phyloP scores from a whole-genome alignment of 1,284 basidiomycete genomes.

The Golubevia sp. region DNA sequence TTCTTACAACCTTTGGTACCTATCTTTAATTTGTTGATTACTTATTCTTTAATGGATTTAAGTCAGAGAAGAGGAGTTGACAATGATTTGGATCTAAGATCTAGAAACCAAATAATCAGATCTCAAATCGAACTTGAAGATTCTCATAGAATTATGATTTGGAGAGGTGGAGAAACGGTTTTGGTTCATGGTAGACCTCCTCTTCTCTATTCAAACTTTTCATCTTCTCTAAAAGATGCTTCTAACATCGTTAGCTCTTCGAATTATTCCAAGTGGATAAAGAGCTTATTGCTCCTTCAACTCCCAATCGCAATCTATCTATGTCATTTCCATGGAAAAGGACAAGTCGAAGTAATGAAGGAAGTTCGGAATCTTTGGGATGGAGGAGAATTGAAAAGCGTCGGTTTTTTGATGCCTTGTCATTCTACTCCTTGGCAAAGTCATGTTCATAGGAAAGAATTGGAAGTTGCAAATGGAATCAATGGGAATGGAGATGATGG shows the following conservation, averaged over 20 bases:
- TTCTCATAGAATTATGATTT: background rate
- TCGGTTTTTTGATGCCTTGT: slow-evolving; percentile 92
- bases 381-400: slow-evolving; percentile 53
- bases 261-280: too few relatives aligned
- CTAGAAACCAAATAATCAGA: background rate
- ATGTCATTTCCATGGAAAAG: slow-evolving; percentile 74
- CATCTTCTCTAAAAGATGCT: background rate
- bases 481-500: slow-evolving; percentile 1
- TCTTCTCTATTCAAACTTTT: background rate
- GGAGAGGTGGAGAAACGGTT: background rate
- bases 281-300: slow-evolving; percentile 6
- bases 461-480: background rate
- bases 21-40: slow-evolving; percentile 78
- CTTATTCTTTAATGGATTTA: slow-evolving; percentile 71
- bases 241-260: background rate
- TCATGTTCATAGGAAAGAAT: slow-evolving; percentile 70
- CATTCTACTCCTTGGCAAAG: slow-evolving; percentile 97
- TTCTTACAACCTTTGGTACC: slow-evolving; percentile 92
- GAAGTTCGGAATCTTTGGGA: slow-evolving; percentile 24
- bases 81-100: background rate
- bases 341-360: slow-evolving; percentile 75
- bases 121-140: background rate
- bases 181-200: background rate
- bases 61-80: background rate
- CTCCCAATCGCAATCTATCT: slow-evolving; percentile 73